Base-by-base conservation (phyloP, 345 rosid genomes). In the Laguncularia racemosa region DNA sequence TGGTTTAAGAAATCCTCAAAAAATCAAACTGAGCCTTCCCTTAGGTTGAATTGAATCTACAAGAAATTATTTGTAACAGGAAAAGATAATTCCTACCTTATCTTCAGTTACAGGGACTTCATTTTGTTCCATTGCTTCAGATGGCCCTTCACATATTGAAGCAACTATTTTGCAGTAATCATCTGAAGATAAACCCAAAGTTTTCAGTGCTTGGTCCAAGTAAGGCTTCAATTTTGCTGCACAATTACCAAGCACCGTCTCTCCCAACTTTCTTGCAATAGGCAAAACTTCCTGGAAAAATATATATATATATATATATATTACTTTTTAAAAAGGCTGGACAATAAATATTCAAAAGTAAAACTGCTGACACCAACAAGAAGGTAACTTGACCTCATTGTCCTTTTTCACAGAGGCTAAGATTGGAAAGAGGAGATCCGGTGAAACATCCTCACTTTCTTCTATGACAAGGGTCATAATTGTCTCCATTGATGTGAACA, bases 391-490 rank as follows among this genome's bases (percentile, higher is more conserved):
- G 18, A 89, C 97, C 97, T 78, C 82, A 71, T 79, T 81, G 57
- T 78, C 86, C 72, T 59, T 89, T 75, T 69, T 85, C 47, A 84
- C 71, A 70, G 73, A 56, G 53, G 68, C 70, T 67, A 93, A 72
- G 51, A 93, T 65, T 12, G 90, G 95, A 55, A 79, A 79, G 54
- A 93, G 87, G 56, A 89, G 76, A 65, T 89, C 88, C 14, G 57
- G 59, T 43, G 96, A 71, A 55, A 89, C 78, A 46, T 93, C 97
- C 77, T 93, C 99, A 62, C 96, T 87, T 81, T 93, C 97, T 72
- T 93, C 95, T 53, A 93, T 61, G 20, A 89, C 97, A 56, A 87
- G 89, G 23, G 75, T 78, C 97, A 89, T 89, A 55, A 89, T 84
- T 57, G 88, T 85, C 76, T 84, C 95, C 96, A 93, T 89, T 20